Evolutionary conservation across 163 green algal genomes (phyloP), one percentile per base, ranked within the genome.

Genomic region (Chlamydomonas reinhardtii): DNA sequence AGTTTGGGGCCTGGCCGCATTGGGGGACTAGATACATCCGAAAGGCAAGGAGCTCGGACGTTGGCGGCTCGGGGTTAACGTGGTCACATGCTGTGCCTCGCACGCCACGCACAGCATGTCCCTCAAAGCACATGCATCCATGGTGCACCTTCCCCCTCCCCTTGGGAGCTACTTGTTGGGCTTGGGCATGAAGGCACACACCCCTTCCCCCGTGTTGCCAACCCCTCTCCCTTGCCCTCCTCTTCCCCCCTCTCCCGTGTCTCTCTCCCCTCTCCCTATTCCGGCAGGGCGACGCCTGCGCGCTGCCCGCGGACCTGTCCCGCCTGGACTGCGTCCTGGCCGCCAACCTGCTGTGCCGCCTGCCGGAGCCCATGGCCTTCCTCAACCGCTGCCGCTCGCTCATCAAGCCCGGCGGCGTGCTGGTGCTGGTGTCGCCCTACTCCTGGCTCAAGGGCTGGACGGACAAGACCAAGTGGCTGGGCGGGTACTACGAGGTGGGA

Each of bases 351-450:
- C 82, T 98, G 59, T 97, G 94, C 87, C 90, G 93, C 37, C 89
- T 94, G 74, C 92, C 89, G 20, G 78, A 90, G 37, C 92, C 92
- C 11, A 74, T 64, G 72, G 52, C 43, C 37, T 95, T 93, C 89
- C 70, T 95, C 24, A 43, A 79, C 20, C 80, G 86, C 15, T 82
- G 91, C 75, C 82, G 80, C 20, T 69, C 82, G 31, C 65, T 92
- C 37, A 61, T 94, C 52, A 92, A 91, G 89, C 93, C 89, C 14
- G 92, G 94, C 1, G 96, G 96, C 22, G 82, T 97, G 54, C 84
- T 95, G 73, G 94, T 98, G 72, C 81, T 98, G n/a, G 93, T 93
- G 12, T 95, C 91, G 27, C 92, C 94, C 12, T 97, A 96, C 90
- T 94, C 90, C 0, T 98, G 96, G 96, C 88, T 96, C 68, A 90